Base-by-base conservation (phyloP, 2,329 filamentous ascomycete genomes). In the Paramyrothecium sp. region DNA sequence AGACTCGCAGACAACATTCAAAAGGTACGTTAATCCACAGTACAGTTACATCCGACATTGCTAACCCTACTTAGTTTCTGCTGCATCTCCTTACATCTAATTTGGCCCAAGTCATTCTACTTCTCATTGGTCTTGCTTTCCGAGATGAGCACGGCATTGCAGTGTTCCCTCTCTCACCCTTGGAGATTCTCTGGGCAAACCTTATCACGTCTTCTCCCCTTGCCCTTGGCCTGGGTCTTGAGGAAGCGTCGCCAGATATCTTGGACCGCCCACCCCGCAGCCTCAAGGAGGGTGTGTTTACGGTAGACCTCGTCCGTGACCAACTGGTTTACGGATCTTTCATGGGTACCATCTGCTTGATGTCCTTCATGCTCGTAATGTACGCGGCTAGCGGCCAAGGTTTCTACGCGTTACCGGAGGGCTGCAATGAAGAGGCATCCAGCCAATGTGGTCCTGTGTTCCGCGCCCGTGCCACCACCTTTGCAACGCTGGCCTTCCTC, bases 141-240 rank as follows among this genome's bases (percentile, higher is more conserved):
- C 87, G 88, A 70, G 89, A 91, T 64, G 62, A 61, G 0, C 69
- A 77, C 2, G 75, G 76, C 13, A 73, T 84, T 17, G 88, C 87
- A 1, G 84, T 91, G 16, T 91, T 90, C 67, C 89, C 88, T 0
- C 78, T 91, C 16, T 87, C 87, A 1, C 88, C 89, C 0, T 81
- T 91, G 3, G 88, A 91, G 67, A 90, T 91, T 65, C 81, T 91
- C 33, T 91, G 89, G 89, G 87, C 89, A 60, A 91, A 91, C 68
- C 84, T 91, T 66, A 82, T 91, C 54, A 91, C 89, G 2, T 89
- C 86, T 1, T 89, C 85, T 7, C 83, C 90, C 63, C 80, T 89
- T 1, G 89, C 89, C 47, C 85, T 91, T 64, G 89, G 89, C 54
- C 80, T 92, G 0, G 89, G 89, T 7, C 84, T 91, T 58, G 89